Base-by-base conservation (phyloP, 192 early-diverging fungal genomes). In the Backusella westeae region DNA sequence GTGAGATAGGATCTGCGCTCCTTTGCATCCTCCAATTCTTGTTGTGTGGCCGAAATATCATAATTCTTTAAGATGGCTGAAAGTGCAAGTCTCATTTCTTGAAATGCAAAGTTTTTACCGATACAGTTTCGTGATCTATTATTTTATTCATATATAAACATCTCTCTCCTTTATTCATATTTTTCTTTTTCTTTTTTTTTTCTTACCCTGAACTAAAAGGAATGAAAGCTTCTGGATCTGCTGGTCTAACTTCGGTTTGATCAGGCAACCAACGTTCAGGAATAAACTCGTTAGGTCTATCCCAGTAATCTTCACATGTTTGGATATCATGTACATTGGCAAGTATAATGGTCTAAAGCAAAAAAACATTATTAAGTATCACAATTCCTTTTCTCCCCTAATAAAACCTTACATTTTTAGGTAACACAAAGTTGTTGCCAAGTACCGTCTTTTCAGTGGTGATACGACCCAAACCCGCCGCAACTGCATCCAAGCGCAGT, bases 21-120 rank as follows among this genome's bases (percentile, higher is more conserved):
- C 71, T 97, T 92, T 65, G 89, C 89, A 0, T 74, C 32, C 32
- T 81, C 68, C 81, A 95, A 91, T 69, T 96, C 93, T 34, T 90
- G 9, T 12, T 75, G 34, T 2, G 88, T 81, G 32, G 78, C 70
- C 17, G 74, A 73, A 23, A 89, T 78, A 1, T 87, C 79, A 74
- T 83, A 90, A 2, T 68, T 72, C 34, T 74, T 80, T n/a, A 90
- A 35, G 5, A 90, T 41, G 1, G 81, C 72, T 26, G 85, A 78
- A 41, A 90, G 35, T 14, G 78, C 72, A 15, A 88, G 38, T 19
- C 82, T 77, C 82, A 90, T 87, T 78, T 89, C 87, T 76, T 82
- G 83, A n/a, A 74, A 74, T 6, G 86, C 85, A 75, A 90, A 83
- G 36, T 85, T 85, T 65, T 82, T 80, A 12, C 87, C 89, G 15